phyloP scores from a whole-genome alignment of 78 protist species.

The Dictyostelium brefeldianum region DNA sequence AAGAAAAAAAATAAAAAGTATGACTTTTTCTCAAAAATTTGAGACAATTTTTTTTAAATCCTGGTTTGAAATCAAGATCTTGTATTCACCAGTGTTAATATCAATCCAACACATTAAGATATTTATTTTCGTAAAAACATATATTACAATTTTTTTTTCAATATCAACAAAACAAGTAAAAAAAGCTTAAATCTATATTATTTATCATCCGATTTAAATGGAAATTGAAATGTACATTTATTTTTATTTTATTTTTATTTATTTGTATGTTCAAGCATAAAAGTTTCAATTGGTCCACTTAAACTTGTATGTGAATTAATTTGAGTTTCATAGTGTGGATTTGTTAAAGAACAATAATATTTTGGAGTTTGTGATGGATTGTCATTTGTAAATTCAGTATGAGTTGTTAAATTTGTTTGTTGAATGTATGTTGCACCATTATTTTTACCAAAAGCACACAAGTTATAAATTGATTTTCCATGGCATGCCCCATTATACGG shows the following conservation, averaged over 20 bases:
- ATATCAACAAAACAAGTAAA: too few species aligned
- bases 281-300: neutral
- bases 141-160: too few species aligned
- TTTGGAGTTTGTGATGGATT: neutral
- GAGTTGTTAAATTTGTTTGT: conserved; percentile 8
- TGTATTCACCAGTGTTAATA: too few species aligned
- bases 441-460: conserved; percentile 14
- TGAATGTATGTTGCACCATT: conserved; percentile 1
- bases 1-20: too few species aligned
- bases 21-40: too few species aligned
- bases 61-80: too few species aligned
- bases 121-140: too few species aligned
- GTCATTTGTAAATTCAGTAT: neutral
- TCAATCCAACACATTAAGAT: too few species aligned
- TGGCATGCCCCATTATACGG: conserved; percentile 5
- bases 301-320: neutral
- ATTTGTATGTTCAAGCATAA: neutral
- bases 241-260: neutral
- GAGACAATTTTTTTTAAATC: too few species aligned
- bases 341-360: neutral
- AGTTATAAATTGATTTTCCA: neutral
- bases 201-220: too few species aligned
- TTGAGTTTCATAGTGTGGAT: neutral
- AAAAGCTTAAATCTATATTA: too few species aligned
- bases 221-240: too few species aligned